Evolutionary conservation across 1,284 basidiomycete species (phyloP).

Genomic region (Ceratobasidium sp.): DNA sequence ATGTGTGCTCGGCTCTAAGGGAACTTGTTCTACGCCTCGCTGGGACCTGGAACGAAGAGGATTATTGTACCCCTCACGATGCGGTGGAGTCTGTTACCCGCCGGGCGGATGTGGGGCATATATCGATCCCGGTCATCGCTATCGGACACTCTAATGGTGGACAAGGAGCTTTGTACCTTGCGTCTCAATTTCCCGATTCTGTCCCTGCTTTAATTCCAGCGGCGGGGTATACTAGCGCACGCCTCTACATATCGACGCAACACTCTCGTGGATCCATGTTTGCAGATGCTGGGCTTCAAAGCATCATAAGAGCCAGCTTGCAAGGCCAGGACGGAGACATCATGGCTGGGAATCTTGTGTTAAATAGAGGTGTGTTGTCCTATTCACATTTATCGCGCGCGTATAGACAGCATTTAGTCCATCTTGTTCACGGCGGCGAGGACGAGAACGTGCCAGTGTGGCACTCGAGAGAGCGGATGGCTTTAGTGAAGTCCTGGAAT

Average conservation of each 20-base stretch:
- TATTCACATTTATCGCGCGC: neutral
- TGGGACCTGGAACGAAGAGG: slow-evolving; percentile 24
- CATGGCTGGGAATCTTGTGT: slow-evolving; percentile 47
- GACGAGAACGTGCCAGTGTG: slow-evolving; percentile 50
- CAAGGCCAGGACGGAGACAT: slow-evolving; percentile 49
- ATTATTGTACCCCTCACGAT: slow-evolving; percentile 37
- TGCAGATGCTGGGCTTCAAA: slow-evolving; percentile 43
- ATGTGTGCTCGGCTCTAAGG: slow-evolving; percentile 71
- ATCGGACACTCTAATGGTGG: slow-evolving; percentile 95
- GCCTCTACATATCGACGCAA: slow-evolving; percentile 45
- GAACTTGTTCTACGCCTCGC: slow-evolving; percentile 55
- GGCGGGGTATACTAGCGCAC: slow-evolving; percentile 47
- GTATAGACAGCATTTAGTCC: slow-evolving; percentile 9
- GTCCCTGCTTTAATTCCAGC: slow-evolving; percentile 47
- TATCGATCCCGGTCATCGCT: slow-evolving; percentile 65
- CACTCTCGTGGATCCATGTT: slow-evolving; percentile 46
- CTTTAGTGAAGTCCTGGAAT: slow-evolving; percentile 45
- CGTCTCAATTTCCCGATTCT: slow-evolving; percentile 78
- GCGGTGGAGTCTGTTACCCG: neutral
- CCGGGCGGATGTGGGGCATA: neutral
- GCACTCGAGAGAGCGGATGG: slow-evolving; percentile 47
- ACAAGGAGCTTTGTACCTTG: slow-evolving; percentile 87
- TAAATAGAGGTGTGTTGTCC: slow-evolving; percentile 12
- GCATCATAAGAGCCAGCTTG: slow-evolving; percentile 45
- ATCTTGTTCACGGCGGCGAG: slow-evolving; percentile 48